phyloP scores from a whole-genome alignment of 305 asterid species.

The Plantago rigida region DNA sequence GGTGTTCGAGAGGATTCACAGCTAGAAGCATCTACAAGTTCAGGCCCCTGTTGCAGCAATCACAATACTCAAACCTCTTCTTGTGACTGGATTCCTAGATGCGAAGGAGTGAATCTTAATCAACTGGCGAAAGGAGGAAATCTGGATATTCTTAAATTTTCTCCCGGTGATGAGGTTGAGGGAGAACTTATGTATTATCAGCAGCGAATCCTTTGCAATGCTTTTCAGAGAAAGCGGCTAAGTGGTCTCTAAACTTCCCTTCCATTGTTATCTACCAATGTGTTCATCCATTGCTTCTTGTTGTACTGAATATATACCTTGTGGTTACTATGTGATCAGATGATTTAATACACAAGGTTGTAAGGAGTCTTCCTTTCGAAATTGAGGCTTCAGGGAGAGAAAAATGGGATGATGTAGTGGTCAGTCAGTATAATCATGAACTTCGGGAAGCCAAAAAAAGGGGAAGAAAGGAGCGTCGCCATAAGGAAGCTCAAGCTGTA shows the following conservation, averaged over 20 bases:
- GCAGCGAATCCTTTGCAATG: slow-evolving; percentile 50
- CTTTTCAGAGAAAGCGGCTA: slow-evolving; percentile 41
- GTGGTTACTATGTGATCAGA: slow-evolving; percentile 36
- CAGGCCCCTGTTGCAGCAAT: slow-evolving; percentile 63
- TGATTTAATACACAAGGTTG: slow-evolving; percentile 62
- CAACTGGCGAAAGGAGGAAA: slow-evolving; percentile 45
- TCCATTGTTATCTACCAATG: neutral
- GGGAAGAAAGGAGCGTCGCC: slow-evolving; percentile 90
- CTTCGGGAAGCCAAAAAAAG: slow-evolving; percentile 85
- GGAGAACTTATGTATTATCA: slow-evolving; percentile 84
- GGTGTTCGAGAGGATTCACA: slow-evolving; percentile 61
- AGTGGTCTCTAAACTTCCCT: slow-evolving; percentile 50
- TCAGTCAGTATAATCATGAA: slow-evolving; percentile 65
- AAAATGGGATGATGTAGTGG: slow-evolving; percentile 79
- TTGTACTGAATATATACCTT: neutral
- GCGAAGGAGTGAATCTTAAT: slow-evolving; percentile 42
- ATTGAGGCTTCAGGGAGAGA: slow-evolving; percentile 52
- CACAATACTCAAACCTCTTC: slow-evolving; percentile 35
- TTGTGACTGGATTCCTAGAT: slow-evolving; percentile 31
- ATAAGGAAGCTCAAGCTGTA: slow-evolving; percentile 92
- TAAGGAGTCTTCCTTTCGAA: slow-evolving; percentile 60
- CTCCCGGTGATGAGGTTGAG: slow-evolving; percentile 91
- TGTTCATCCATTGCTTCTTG: slow-evolving; percentile 2
- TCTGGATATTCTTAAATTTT: slow-evolving; percentile 44
- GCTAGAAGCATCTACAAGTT: slow-evolving; percentile 67